Percentiles rank a stretch among this genome's conserved stretches.
Conservation (phyloP, 306 rosid genomes). For the Fragaria vesca region DNA sequence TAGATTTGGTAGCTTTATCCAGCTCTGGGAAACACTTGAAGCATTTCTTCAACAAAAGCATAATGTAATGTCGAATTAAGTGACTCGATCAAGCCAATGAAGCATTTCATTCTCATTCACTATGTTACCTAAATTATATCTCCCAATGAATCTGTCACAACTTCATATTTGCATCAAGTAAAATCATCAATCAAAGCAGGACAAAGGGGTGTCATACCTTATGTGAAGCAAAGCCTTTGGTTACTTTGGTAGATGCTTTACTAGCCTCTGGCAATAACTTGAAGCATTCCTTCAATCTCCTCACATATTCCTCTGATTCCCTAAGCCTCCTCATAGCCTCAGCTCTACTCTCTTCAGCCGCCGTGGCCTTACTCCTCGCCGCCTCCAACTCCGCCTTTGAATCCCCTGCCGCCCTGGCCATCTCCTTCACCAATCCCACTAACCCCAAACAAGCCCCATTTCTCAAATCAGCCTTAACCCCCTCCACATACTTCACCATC, state of each 20-base stretch:
- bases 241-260: background rate
- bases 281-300: slow-evolving; percentile 12
- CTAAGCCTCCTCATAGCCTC: slow-evolving; percentile 17
- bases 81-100: background rate
- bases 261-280: slow-evolving; percentile 5
- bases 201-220: background rate
- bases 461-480: slow-evolving; percentile 11
- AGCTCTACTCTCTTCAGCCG: slow-evolving; percentile 6
- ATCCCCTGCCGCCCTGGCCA: background rate
- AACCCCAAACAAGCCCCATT: slow-evolving; percentile 4
- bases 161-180: background rate
- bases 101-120: background rate
- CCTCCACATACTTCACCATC: slow-evolving; percentile 11
- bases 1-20: background rate
- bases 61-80: background rate
- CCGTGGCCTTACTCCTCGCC: slow-evolving; percentile 6
- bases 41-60: background rate
- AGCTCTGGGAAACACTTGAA: background rate
- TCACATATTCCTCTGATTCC: slow-evolving; percentile 12
- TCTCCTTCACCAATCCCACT: slow-evolving; percentile 13
- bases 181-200: background rate
- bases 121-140: background rate
- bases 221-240: background rate
- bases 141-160: background rate
- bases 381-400: slow-evolving; percentile 14